A percentile compares a stretch with the other conserved stretches of the same genome.
Conservation (phyloP, 1,139 yeast genomes). For the Yamadazyma jaroonii region DNA sequence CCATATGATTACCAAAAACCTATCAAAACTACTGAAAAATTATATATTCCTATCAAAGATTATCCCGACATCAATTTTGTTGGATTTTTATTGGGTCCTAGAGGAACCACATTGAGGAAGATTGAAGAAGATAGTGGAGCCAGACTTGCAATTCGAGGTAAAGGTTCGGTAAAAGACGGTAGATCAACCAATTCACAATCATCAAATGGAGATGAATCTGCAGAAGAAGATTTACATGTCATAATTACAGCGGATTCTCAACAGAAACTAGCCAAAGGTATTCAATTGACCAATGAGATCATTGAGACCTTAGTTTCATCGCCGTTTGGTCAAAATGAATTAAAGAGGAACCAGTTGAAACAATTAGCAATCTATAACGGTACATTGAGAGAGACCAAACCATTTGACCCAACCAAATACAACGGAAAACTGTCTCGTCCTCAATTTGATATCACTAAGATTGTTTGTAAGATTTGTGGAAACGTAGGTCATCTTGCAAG, state of each 20-base stretch:
- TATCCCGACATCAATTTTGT: constrained; percentile 92
- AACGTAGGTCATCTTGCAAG: constrained; percentile 82
- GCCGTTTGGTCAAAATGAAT: constrained; percentile 91
- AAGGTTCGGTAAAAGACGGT: constrained; percentile 95
- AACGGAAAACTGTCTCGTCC: constrained; percentile 35
- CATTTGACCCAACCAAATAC: constrained; percentile 55
- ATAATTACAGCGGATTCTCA: constrained; percentile 81
- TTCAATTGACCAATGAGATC: constrained; percentile 69
- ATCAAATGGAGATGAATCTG: constrained; percentile 23
- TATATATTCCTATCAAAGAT: constrained; percentile 81
- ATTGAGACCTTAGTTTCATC: constrained; percentile 81
- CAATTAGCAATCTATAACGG: constrained; percentile 94
- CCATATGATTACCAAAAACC: constrained; percentile 81
- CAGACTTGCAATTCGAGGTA: constrained; percentile 81
- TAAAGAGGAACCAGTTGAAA: constrained; percentile 85
- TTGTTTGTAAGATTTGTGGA: constrained; percentile 79
- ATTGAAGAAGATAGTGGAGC: constrained; percentile 87
- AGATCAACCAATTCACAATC: constrained; percentile 35
- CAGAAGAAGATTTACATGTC: constrained; percentile 80
- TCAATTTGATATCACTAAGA: constrained; percentile 48
- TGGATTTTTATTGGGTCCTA: constrained; percentile 89
- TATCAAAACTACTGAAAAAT: constrained; percentile 68
- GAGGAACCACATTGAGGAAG: constrained; percentile 85
- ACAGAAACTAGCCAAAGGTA: constrained; percentile 73
- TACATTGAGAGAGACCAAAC: constrained; percentile 81